These are phyloP conservation scores for Ambrosiella cleistominuta DNA, from an alignment of 2,329 filamentous ascomycete genomes.

Conservation along the genomic window DNA sequence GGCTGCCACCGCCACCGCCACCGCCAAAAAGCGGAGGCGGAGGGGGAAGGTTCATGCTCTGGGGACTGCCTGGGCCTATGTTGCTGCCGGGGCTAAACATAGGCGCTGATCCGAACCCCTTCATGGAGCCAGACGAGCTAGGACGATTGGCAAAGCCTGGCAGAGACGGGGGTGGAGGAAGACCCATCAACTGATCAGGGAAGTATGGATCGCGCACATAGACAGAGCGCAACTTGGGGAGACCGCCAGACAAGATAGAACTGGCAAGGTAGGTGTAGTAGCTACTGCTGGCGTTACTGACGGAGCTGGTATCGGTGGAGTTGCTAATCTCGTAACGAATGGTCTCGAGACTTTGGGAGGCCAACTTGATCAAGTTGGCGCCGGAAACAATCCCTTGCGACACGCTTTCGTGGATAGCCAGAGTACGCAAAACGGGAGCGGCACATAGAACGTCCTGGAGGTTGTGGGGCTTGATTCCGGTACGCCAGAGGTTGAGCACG, in stretches of 20 bases:
- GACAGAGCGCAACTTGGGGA: constrained; percentile 57
- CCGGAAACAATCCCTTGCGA: constrained; percentile 31
- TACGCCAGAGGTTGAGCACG: constrained; percentile 52
- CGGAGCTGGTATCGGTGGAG: constrained; percentile 37
- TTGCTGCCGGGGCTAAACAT: constrained; percentile 9
- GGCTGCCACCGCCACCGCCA: constrained; percentile 14
- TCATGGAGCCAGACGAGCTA: constrained; percentile 19
- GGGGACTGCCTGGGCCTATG: constrained; percentile 17
- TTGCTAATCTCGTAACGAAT: constrained; percentile 72
- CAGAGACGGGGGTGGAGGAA: constrained; percentile 52
- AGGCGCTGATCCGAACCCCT: constrained; percentile 10
- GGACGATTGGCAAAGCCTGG: constrained; percentile 20
- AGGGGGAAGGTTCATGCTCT: constrained; percentile 16
- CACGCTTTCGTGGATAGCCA: constrained; percentile 36
- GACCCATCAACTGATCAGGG: constrained; percentile 54
- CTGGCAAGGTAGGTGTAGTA: constrained; percentile 77
- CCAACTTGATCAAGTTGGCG: constrained; percentile 38
- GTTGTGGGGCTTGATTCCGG: constrained; percentile 46
- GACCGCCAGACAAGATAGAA: constrained; percentile 58
- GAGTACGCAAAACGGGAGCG: constrained; percentile 38
- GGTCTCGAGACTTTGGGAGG: constrained; percentile 49
- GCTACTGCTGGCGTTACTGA: constrained; percentile 33
- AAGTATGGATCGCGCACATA: constrained; percentile 79
- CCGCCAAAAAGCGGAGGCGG: constrained; percentile 14
- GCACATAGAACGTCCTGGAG: constrained; percentile 43